phyloP scores from a whole-genome alignment of 768 basidiomycete species.

The Hemileccinum rubropunctum region DNA sequence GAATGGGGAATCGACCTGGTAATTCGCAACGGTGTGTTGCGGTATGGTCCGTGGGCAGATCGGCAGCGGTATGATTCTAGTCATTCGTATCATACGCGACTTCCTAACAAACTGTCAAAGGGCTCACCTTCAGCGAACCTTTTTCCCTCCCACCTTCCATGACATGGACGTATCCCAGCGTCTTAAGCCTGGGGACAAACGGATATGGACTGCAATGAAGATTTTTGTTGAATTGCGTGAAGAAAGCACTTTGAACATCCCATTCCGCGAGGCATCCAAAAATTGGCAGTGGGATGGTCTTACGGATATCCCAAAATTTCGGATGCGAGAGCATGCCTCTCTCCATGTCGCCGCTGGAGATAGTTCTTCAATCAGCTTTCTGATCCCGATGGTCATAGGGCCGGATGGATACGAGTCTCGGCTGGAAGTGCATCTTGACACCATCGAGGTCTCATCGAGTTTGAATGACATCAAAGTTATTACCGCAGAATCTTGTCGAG shows the following conservation, averaged over 20 bases:
- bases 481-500: conserved; percentile 74
- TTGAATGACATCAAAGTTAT: conserved; percentile 85
- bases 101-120: conserved; percentile 34
- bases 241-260: conserved; percentile 75
- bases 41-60: conserved; percentile 97
- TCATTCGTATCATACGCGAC: neutral
- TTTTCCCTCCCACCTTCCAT: conserved; percentile 81
- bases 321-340: conserved; percentile 63
- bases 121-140: conserved; percentile 70
- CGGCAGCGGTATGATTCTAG: conserved; percentile 65
- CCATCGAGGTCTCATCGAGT: conserved; percentile 74
- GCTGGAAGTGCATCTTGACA: conserved; percentile 80
- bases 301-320: conserved; percentile 45
- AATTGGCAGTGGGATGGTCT: conserved; percentile 93
- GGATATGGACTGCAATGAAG: conserved; percentile 80
- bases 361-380: conserved; percentile 82
- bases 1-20: conserved; percentile 93
- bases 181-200: conserved; percentile 72
- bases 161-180: conserved; percentile 52
- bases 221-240: conserved; percentile 80
- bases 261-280: conserved; percentile 92
- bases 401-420: conserved; percentile 73
- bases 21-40: conserved; percentile 68
- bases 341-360: conserved; percentile 76
- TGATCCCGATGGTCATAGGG: conserved; percentile 76